phyloP scores from a whole-genome alignment of 305 asterid species.

The Fraxinus nigra region DNA sequence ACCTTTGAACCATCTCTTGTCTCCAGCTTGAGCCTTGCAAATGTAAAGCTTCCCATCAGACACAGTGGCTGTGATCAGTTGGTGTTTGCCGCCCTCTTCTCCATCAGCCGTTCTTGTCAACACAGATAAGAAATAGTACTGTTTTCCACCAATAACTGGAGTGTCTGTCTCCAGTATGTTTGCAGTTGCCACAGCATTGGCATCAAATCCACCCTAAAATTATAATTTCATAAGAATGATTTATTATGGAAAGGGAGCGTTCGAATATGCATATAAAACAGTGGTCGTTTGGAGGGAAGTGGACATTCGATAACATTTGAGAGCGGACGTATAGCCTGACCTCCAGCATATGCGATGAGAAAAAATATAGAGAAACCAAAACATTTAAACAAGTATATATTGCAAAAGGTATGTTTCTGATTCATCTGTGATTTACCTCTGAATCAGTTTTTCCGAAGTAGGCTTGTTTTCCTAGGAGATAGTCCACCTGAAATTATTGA shows the following conservation, averaged over 20 bases:
- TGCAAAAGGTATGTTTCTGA: neutral
- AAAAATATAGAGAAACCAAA: neutral
- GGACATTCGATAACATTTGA: neutral
- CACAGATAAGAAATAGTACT: conserved; percentile 56
- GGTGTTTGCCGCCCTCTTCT: conserved; percentile 94
- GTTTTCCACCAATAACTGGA: conserved; percentile 49
- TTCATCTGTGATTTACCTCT: conserved; percentile 51
- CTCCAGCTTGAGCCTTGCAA: conserved; percentile 98
- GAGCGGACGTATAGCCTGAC: neutral
- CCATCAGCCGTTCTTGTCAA: conserved; percentile 96
- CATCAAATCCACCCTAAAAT: conserved; percentile 83
- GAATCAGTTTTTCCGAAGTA: conserved; percentile 81
- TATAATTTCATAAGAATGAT: neutral
- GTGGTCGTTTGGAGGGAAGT: neutral
- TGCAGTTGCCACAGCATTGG: conserved; percentile 80
- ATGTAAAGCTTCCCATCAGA: conserved; percentile 84
- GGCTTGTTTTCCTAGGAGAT: conserved; percentile 77
- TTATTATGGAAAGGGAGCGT: neutral
- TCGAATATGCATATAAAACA: neutral
- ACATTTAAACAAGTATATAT: neutral
- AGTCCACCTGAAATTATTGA: conserved; percentile 64
- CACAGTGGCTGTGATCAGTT: conserved; percentile 70
- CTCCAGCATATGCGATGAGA: neutral
- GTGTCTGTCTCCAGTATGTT: conserved; percentile 73
- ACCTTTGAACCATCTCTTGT: conserved; percentile 99